Evolutionary conservation across 768 basidiomycete genomes (phyloP).

Genomic region (Pulveroboletus sp.): DNA sequence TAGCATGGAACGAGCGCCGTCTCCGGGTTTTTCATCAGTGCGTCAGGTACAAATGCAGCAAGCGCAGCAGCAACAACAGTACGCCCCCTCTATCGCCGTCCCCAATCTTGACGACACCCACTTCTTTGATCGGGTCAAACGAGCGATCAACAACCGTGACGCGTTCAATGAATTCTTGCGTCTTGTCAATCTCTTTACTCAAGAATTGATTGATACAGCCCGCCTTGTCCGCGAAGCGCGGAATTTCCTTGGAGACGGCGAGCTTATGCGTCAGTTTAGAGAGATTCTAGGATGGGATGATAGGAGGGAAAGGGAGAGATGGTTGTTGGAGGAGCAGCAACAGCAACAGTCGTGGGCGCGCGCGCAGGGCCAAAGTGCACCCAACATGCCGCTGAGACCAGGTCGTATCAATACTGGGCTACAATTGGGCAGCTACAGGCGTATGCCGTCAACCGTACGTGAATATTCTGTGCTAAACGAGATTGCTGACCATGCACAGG

Average conservation of each 20-base stretch:
- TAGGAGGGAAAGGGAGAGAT: slow-evolving; percentile 56
- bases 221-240: slow-evolving; percentile 79
- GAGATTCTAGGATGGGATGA: slow-evolving; percentile 89
- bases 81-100: slow-evolving; percentile 12
- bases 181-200: slow-evolving; percentile 90
- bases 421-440: slow-evolving; percentile 88
- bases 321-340: slow-evolving; percentile 45
- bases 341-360: slow-evolving; percentile 49
- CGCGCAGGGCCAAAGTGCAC: slow-evolving; percentile 41
- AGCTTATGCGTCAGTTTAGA: slow-evolving; percentile 78
- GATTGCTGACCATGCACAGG: slow-evolving; percentile 44
- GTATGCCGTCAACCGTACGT: slow-evolving; percentile 75
- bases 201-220: slow-evolving; percentile 87
- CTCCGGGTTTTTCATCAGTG: slow-evolving; percentile 19
- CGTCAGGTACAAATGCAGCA: slow-evolving; percentile 27
- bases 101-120: slow-evolving; percentile 55
- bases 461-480: background rate
- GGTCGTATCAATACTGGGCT: slow-evolving; percentile 65
- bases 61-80: slow-evolving; percentile 16
- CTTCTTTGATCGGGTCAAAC: slow-evolving; percentile 91
- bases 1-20: slow-evolving; percentile 21
- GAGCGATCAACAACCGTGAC: slow-evolving; percentile 66
- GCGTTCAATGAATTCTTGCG: slow-evolving; percentile 94
- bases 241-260: slow-evolving; percentile 74
- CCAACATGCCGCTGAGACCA: slow-evolving; percentile 39